Evolutionary conservation across 768 basidiomycete species (phyloP).

Genomic region (Coprinopsis strossmayeri): DNA sequence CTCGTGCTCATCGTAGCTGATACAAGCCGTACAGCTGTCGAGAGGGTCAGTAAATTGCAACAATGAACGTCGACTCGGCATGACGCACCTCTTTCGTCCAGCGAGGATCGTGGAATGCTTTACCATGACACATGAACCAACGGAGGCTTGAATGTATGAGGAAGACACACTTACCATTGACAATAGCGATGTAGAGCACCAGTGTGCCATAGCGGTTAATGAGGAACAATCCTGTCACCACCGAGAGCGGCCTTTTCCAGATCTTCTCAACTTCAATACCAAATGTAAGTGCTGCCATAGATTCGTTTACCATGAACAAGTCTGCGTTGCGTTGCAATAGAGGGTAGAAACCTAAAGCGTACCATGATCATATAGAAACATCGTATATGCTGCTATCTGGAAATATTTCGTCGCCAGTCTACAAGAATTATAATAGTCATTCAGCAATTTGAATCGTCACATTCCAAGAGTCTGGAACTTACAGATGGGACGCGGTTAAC

Average conservation of each 20-base stretch:
- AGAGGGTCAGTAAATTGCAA: neutral
- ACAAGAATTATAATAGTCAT: too few species aligned
- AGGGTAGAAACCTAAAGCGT: neutral
- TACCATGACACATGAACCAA: neutral
- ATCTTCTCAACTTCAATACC: constrained; percentile 19
- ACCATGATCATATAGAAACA: constrained; percentile 18
- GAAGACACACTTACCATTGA: constrained; percentile 14
- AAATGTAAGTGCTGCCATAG: constrained; percentile 8
- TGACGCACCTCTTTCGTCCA: constrained; percentile 17
- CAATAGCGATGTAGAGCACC: constrained; percentile 19
- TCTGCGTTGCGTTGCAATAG: neutral
- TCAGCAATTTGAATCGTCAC: too few species aligned
- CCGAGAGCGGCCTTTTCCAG: constrained; percentile 20
- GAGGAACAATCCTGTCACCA: constrained; percentile 20
- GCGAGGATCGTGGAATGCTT: constrained; percentile 20
- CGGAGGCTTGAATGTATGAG: neutral
- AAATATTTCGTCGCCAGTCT: constrained; percentile 15
- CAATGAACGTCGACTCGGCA: neutral
- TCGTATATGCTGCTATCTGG: constrained; percentile 15
- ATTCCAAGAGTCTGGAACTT: too few species aligned
- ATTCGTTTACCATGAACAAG: neutral
- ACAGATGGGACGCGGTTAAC: too few species aligned
- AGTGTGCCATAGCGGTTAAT: constrained; percentile 24
- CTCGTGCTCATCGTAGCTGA: too few species aligned
- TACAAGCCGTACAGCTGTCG: neutral